Evolutionary conservation across 345 rosid genomes (phyloP).

Genomic region (Kernera saxatilis): DNA sequence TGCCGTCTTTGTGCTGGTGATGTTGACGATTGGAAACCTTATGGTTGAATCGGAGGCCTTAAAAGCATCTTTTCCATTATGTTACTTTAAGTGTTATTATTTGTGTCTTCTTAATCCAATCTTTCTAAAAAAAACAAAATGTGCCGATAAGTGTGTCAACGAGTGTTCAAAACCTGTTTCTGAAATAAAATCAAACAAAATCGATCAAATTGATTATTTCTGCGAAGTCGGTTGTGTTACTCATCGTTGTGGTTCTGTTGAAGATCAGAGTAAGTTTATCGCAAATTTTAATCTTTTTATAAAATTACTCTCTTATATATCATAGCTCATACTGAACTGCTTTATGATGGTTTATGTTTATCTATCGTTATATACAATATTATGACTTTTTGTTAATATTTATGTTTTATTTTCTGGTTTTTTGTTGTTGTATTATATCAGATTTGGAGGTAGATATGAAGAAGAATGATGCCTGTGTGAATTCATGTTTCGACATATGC

Average conservation of each 20-base stretch:
- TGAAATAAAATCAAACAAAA: not conserved
- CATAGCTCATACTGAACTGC: not conserved
- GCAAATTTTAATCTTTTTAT: not conserved
- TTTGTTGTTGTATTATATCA: not conserved
- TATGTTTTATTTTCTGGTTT: not conserved
- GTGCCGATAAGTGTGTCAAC: not conserved
- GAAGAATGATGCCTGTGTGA: not conserved
- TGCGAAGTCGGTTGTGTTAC: not conserved
- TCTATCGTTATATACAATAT: not conserved
- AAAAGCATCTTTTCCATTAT: not conserved
- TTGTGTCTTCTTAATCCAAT: not conserved
- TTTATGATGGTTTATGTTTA: not conserved
- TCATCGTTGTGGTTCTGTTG: not conserved
- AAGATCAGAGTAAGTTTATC: not conserved
- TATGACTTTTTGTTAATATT: not conserved
- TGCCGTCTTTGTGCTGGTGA: not conserved
- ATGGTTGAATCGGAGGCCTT: not conserved
- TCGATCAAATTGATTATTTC: not conserved
- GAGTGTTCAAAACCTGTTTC: not conserved
- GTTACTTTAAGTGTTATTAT: not conserved
- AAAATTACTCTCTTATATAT: too few relatives aligned
- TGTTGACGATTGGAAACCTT: not conserved
- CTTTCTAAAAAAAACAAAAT: not conserved
- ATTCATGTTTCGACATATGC: conserved; percentile 1
- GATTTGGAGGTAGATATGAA: not conserved